phyloP scores from a whole-genome alignment of 495 filamentous ascomycete species.

The Cenococcum geophilum region DNA sequence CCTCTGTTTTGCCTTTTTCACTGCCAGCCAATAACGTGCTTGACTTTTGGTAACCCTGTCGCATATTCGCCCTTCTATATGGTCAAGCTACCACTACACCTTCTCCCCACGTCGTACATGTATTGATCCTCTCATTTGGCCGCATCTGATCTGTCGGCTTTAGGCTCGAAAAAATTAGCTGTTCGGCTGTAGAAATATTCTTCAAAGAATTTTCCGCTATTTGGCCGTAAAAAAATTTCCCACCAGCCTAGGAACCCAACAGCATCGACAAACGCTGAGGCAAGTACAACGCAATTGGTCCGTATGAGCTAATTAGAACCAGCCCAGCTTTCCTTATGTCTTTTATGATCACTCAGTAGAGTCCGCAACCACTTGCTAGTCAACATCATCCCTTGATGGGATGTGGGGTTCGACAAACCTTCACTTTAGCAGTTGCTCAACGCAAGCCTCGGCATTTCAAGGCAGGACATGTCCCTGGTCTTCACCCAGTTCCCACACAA shows the following conservation, averaged over 20 bases:
- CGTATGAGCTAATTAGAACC: neutral
- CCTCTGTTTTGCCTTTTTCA: neutral
- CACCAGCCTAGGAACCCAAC: neutral
- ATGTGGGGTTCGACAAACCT: neutral
- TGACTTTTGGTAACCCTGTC: neutral
- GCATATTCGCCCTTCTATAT: neutral
- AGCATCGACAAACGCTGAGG: neutral
- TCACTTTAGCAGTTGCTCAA: neutral
- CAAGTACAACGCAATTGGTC: neutral
- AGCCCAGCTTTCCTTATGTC: neutral
- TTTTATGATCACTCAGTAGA: neutral
- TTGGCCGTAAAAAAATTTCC: neutral
- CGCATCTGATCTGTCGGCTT: neutral
- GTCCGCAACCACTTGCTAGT: neutral
- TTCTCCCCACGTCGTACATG: neutral
- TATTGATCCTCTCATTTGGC: neutral
- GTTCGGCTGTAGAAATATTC: neutral
- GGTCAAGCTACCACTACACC: neutral
- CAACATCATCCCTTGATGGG: neutral
- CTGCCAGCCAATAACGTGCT: neutral
- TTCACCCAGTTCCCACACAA: neutral
- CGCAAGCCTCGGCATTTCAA: neutral
- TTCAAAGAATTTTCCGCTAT: neutral
- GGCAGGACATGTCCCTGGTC: neutral
- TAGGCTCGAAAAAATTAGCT: neutral